Conservation (phyloP, 179 eudicot species). For the Dionaea muscipula region DNA sequence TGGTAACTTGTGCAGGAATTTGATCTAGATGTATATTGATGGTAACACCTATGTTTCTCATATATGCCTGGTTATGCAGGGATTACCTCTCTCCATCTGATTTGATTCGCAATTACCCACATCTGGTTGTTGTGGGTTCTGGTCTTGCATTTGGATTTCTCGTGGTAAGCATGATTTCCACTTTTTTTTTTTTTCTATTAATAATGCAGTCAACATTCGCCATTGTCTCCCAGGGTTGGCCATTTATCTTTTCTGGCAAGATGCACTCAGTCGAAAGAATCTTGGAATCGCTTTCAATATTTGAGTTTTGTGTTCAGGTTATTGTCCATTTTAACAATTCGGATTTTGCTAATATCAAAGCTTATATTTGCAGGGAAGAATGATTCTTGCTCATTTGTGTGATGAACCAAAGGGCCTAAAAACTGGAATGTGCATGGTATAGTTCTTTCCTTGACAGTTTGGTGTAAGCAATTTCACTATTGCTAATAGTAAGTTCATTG, state of each 20-base stretch:
- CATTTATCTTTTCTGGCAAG: too few species aligned
- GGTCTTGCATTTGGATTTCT: conserved; percentile 97
- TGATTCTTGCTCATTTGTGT: conserved; percentile 88
- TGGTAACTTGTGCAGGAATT: conserved; percentile 40
- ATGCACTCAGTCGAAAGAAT: too few species aligned
- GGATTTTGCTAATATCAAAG: too few species aligned
- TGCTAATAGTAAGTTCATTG: too few species aligned
- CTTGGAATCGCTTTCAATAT: too few species aligned
- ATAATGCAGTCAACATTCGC: not conserved
- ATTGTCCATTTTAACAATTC: conserved; percentile 5
- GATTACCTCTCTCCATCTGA: conserved; percentile 74
- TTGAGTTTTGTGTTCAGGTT: too few species aligned
- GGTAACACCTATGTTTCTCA: conserved; percentile 1
- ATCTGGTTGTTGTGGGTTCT: conserved; percentile 65
- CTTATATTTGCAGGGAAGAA: conserved; percentile 95
- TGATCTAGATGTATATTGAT: conserved; percentile 6
- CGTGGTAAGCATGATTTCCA: conserved; percentile 42
- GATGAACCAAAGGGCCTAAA: conserved; percentile 98
- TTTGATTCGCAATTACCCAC: conserved; percentile 62
- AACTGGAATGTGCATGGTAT: conserved; percentile 95
- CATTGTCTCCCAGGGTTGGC: too few species aligned
- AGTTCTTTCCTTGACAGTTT: conserved; percentile 8
- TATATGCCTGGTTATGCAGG: conserved; percentile 35
- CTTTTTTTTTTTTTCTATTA: conserved; percentile 1
- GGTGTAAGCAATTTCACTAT: too few species aligned